These are phyloP conservation scores for Pleurotus ostreatus DNA, from an alignment of 768 basidiomycete genomes.

Conservation along the genomic window DNA sequence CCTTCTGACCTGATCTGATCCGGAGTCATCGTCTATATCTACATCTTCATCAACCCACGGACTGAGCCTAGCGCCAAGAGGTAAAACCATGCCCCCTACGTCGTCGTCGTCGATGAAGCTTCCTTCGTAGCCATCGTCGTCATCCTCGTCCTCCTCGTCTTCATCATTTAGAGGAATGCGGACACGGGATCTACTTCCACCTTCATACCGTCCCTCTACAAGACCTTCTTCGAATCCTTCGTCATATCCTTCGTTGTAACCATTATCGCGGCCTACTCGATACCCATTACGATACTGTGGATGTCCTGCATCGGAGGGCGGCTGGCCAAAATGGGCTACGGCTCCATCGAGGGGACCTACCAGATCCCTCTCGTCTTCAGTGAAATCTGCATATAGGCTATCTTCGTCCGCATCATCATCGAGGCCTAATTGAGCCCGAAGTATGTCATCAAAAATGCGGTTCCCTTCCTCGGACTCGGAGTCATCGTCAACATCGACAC, in stretches of 20 bases:
- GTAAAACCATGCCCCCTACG: neutral
- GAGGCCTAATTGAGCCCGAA: conserved; percentile 7
- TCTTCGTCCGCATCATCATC: conserved; percentile 29
- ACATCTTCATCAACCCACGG: conserved; percentile 5
- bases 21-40: conserved; percentile 4
- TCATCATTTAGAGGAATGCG: conserved; percentile 6
- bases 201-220: neutral
- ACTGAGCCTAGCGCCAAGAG: neutral
- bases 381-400: conserved; percentile 5
- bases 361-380: conserved; percentile 9
- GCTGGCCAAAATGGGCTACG: conserved; percentile 1
- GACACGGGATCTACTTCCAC: neutral
- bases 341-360: conserved; percentile 7
- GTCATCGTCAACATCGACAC: conserved; percentile 36
- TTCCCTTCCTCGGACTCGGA: conserved; percentile 23
- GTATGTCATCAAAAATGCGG: conserved; percentile 28
- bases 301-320: conserved; percentile 13
- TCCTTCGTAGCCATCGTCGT: conserved; percentile 43
- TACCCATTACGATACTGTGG: conserved; percentile 12
- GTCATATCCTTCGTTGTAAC: conserved; percentile 13
- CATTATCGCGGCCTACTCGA: conserved; percentile 10
- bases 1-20: conserved; percentile 5
- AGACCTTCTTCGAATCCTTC: conserved; percentile 11
- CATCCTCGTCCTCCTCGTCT: conserved; percentile 21
- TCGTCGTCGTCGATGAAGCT: conserved; percentile 53